phyloP scores from a whole-genome alignment of 208 protist genomes.

The Acanthamoeba sp. region DNA sequence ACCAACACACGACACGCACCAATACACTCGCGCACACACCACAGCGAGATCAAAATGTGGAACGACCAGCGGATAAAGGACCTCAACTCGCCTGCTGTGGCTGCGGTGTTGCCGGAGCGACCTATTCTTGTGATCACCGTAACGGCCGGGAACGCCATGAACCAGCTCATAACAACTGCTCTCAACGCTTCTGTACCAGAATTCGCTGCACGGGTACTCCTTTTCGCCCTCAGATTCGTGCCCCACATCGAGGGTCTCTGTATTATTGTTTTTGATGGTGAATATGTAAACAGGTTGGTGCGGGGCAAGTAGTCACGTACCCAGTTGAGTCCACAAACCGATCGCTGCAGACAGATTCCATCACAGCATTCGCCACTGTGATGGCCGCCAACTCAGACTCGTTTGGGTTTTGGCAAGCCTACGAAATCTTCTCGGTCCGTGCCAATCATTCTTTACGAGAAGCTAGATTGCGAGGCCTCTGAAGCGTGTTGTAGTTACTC shows the following conservation, averaged over 20 bases:
- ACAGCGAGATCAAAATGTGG: constrained; percentile 1
- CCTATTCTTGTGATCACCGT: background rate
- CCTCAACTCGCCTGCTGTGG: background rate
- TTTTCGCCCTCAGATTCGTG: too few relatives aligned
- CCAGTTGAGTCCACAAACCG: background rate
- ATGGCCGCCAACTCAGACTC: background rate
- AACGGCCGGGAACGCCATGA: background rate
- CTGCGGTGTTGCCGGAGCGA: background rate
- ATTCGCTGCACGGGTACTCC: background rate
- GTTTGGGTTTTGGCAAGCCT: background rate
- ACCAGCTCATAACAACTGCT: background rate
- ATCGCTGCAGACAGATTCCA: background rate
- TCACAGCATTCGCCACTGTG: background rate
- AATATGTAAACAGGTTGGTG: background rate
- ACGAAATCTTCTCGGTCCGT: background rate
- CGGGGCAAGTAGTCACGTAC: background rate
- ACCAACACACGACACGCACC: too few relatives aligned
- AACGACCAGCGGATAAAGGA: background rate
- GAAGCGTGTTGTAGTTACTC: too few relatives aligned
- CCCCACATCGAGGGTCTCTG: too few relatives aligned
- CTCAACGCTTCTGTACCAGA: background rate
- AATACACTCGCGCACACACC: too few relatives aligned
- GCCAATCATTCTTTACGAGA: too few relatives aligned
- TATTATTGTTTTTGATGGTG: too few relatives aligned
- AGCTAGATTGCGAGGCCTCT: too few relatives aligned